These are phyloP conservation scores for Sergeia podlipaevii DNA, from an alignment of 208 protist species.

Conservation along the genomic window DNA sequence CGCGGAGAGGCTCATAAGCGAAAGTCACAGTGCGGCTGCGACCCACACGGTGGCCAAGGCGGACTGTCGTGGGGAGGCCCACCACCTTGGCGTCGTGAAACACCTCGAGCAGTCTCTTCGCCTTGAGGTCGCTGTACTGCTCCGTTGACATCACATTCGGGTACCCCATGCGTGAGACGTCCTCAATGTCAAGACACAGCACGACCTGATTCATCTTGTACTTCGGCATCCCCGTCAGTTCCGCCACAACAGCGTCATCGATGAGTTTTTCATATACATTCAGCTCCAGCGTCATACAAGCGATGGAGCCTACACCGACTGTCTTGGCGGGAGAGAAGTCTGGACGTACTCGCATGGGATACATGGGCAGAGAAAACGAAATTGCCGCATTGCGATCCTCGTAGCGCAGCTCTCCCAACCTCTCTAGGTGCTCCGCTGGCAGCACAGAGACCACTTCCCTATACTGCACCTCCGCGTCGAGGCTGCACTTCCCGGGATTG, in stretches of 20 bases:
- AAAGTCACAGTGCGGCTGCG: conserved; percentile 77
- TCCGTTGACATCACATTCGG: conserved; percentile 84
- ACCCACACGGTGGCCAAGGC: conserved; percentile 58
- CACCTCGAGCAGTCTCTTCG: conserved; percentile 65
- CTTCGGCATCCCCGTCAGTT: conserved; percentile 74
- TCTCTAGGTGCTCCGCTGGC: conserved; percentile 71
- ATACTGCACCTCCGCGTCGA: conserved; percentile 78
- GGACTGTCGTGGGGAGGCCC: conserved; percentile 58
- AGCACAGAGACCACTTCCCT: conserved; percentile 39
- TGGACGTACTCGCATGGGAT: conserved; percentile 75
- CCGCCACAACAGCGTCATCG: conserved; percentile 65
- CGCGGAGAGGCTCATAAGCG: conserved; percentile 72
- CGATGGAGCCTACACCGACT: conserved; percentile 84
- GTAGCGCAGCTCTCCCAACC: conserved; percentile 78
- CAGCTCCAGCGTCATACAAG: conserved; percentile 87
- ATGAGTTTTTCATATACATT: conserved; percentile 75
- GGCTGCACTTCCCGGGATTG: conserved; percentile 43
- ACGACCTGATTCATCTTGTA: conserved; percentile 75
- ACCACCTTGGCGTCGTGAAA: conserved; percentile 69
- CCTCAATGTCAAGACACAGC: conserved; percentile 83
- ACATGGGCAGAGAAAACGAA: conserved; percentile 71
- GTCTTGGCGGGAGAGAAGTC: conserved; percentile 87
- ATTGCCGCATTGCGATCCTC: conserved; percentile 77
- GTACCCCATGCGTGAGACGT: conserved; percentile 82
- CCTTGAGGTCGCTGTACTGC: conserved; percentile 86